phyloP scores from a whole-genome alignment of 1,139 yeast genomes.

The Hemisphaericaspora subhashii region DNA sequence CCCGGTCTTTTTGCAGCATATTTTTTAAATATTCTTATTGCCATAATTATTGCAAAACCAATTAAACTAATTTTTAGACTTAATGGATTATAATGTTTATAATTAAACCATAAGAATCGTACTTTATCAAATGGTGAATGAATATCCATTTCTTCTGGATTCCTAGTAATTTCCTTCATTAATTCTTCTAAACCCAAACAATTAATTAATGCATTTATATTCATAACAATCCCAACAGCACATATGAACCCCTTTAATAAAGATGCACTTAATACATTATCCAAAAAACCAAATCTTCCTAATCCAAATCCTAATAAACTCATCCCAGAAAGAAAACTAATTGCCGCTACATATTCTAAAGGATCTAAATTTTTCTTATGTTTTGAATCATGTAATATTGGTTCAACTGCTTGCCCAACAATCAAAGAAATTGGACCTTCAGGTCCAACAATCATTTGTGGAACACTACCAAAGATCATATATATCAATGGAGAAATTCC shows the following conservation, averaged over 20 bases:
- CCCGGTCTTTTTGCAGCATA: slow-evolving; percentile 18
- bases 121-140: slow-evolving; percentile 79
- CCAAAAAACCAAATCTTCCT: slow-evolving; percentile 83
- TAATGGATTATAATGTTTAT: slow-evolving; percentile 44
- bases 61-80: slow-evolving; percentile 54
- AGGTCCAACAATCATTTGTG: slow-evolving; percentile 96
- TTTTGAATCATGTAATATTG: slow-evolving; percentile 52
- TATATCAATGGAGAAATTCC: slow-evolving; percentile 85
- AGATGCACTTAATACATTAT: slow-evolving; percentile 81
- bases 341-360: slow-evolving; percentile 66
- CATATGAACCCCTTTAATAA: slow-evolving; percentile 85
- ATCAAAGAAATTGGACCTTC: slow-evolving; percentile 91
- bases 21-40: slow-evolving; percentile 45
- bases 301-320: slow-evolving; percentile 75
- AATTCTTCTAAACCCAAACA: slow-evolving; percentile 64
- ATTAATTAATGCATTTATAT: slow-evolving; percentile 71
- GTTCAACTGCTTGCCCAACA: slow-evolving; percentile 89
- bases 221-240: slow-evolving; percentile 92
- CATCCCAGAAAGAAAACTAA: slow-evolving; percentile 78
- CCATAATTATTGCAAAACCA: slow-evolving; percentile 46
- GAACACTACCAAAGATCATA: slow-evolving; percentile 84
- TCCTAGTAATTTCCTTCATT: slow-evolving; percentile 31
- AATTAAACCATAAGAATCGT: slow-evolving; percentile 48
- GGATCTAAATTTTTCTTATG: slow-evolving; percentile 49
- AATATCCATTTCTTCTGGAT: slow-evolving; percentile 50